Evolutionary conservation across 164 flowering plant genomes (phyloP), one percentile per base, ranked within the genome.

Genomic region (Amborella trichopoda): DNA sequence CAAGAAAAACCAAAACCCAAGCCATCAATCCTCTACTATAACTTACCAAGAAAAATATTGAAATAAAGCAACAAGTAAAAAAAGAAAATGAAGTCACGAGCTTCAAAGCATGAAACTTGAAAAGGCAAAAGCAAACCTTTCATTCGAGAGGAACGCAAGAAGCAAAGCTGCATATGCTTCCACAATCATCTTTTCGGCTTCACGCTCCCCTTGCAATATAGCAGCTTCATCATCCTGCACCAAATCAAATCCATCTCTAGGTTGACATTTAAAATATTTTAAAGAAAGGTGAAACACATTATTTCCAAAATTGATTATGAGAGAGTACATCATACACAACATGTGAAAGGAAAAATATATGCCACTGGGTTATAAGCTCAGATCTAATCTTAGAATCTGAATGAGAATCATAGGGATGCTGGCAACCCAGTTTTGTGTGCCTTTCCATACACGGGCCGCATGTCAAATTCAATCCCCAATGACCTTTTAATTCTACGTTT

Each of bases 141-240:
- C 98, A 28, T 83, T 86, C 2, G 94, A 86, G 60, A 91, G 93
- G 53, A 91, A 91, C 28, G 98, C 98, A 27, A 91, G 90, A 59
- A 91, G 83, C 48, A 91, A 64, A 19, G 98, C 98, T 10, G 96
- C 52, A 68, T 91, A 91, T 41, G 96, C 93, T 68, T 91, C 98
- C 22, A 91, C 67, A 40, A 91, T 91, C 88, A 80, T 91, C 72
- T 81, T 86, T 67, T 91, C 98, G 8, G 98, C 98, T 67, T 87
- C 98, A 56, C 76, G 84, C 61, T 87, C 93, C 30, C 96, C 96
- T 72, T 80, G 75, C 51, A 73, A 46, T 34, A 86, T 17, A 25
- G 78, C 78, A 25, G 59, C 83, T 60, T 91, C 96, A 43, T 74
- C 89, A 54, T 75, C 64, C 98, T 91, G 72, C 28, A 50, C 30